These are phyloP conservation scores for Hypoxylon sp. DNA, from an alignment of 2,329 filamentous ascomycete species.

Conservation along the genomic window DNA sequence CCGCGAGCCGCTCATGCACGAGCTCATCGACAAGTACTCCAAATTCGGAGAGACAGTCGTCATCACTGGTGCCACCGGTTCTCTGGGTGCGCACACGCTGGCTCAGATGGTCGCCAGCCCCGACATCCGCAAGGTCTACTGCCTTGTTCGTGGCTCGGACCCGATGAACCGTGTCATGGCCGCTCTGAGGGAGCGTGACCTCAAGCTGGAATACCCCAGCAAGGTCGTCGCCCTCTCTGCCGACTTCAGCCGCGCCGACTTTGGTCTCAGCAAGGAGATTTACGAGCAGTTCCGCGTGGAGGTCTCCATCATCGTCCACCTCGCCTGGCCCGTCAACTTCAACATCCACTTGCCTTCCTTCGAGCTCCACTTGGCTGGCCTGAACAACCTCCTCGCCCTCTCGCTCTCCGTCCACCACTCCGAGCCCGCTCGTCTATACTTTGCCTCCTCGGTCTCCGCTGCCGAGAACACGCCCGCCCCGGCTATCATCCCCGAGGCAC, in stretches of 20 bases:
- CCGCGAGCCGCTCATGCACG: slow-evolving; percentile 10
- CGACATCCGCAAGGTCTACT: slow-evolving; percentile 65
- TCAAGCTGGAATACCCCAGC: slow-evolving; percentile 35
- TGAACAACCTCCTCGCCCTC: slow-evolving; percentile 2
- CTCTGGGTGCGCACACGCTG: slow-evolving; percentile 70
- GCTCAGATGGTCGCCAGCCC: slow-evolving; percentile 68
- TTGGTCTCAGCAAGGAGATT: slow-evolving; percentile 52
- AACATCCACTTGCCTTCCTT: slow-evolving; percentile 64
- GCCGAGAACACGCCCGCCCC: slow-evolving; percentile 5
- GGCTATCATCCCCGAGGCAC: background rate
- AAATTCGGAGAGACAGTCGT: slow-evolving; percentile 22
- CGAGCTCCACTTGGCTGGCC: slow-evolving; percentile 47
- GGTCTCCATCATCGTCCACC: slow-evolving; percentile 59
- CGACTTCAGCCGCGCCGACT: slow-evolving; percentile 55
- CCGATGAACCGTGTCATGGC: slow-evolving; percentile 27
- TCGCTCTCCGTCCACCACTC: slow-evolving; percentile 9
- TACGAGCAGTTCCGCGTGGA: slow-evolving; percentile 46
- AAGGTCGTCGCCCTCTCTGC: slow-evolving; percentile 55
- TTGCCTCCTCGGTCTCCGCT: slow-evolving; percentile 7
- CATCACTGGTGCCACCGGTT: slow-evolving; percentile 74
- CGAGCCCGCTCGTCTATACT: slow-evolving; percentile 8
- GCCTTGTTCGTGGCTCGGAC: slow-evolving; percentile 60
- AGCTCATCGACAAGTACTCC: slow-evolving; percentile 12
- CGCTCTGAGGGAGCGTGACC: slow-evolving; percentile 40
- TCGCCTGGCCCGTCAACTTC: slow-evolving; percentile 64